Evolutionary conservation across 2,329 filamentous ascomycete genomes (phyloP), one percentile per base, ranked within the genome.

Genomic region (Knoxdaviesia proteae): DNA sequence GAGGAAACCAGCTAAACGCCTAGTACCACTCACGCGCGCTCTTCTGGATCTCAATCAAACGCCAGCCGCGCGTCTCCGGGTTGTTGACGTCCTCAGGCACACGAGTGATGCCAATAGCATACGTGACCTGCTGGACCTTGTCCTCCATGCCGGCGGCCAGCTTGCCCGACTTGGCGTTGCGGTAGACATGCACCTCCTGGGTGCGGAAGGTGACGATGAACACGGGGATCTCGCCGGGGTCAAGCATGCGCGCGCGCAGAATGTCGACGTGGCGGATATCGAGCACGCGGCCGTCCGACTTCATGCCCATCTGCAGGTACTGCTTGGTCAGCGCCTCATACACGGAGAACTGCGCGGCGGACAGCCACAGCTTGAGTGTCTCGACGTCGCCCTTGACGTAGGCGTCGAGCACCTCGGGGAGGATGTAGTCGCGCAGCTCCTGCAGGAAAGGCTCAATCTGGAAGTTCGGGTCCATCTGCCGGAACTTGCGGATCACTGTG

Each of bases 21-120:
- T 62, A 75, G 51, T 72, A 71, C 60, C 71, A 96, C 63, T 98
- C 90, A 54, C 90, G 76, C 44, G 83, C 88, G 59, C 84, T 92
- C 77, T 98, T 98, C 62, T 98, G 90, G 67, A 98, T 76, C 65
- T 98, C 90, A 56, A 98, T 96, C 59, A 98, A 67, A 54, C 88
- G 79, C 90, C 90, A 98, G 33, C 90, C 90, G 55, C 87, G 74
- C 7, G 90, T 98, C 65, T 98, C 90, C 2, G 86, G 83, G 60
- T 98, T 96, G 67, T 79, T 88, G 51, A 96, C 88, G 52, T 98
- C 90, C 57, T 98, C 90, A 2, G 90, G 79, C 46, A 93, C 77
- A 49, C 90, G 71, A 4, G 90, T 98, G 47, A 98, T 81, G 52
- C 90, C 90, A 51, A 98, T 96, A 48, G 88, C 90, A 56, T 98